phyloP scores from a whole-genome alignment of 176 grass and related monocot species.

The Eremochloa ophiuroides region DNA sequence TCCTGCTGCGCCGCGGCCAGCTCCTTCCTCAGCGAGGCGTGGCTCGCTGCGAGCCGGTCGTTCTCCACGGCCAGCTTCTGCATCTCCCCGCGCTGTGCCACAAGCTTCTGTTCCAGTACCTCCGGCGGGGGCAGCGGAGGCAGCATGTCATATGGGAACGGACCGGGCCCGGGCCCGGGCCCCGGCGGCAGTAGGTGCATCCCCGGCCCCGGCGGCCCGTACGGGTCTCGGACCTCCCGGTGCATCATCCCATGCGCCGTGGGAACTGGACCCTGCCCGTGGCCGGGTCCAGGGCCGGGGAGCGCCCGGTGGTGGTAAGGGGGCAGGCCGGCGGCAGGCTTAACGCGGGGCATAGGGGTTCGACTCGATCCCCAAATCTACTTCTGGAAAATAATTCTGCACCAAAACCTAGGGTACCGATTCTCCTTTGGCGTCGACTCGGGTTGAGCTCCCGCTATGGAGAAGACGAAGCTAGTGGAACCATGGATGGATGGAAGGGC shows the following conservation, averaged over 20 bases:
- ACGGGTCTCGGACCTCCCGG: slow-evolving; percentile 54
- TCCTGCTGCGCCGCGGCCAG: slow-evolving; percentile 73
- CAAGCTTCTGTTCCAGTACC: slow-evolving; percentile 86
- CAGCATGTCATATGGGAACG: slow-evolving; percentile 63
- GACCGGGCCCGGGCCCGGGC: slow-evolving; percentile 30
- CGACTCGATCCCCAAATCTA: neutral
- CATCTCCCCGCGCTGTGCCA: slow-evolving; percentile 61
- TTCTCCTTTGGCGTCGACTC: neutral
- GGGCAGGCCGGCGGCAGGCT: slow-evolving; percentile 30
- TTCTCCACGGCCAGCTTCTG: slow-evolving; percentile 84
- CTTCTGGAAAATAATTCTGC: neutral
- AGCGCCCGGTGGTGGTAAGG: slow-evolving; percentile 42
- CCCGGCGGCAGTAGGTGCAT: slow-evolving; percentile 45
- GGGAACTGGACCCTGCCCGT: slow-evolving; percentile 31
- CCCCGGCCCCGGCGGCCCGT: slow-evolving; percentile 37
- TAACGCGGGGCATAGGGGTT: slow-evolving; percentile 13
- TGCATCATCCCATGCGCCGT: slow-evolving; percentile 49
- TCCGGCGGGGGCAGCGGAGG: slow-evolving; percentile 45
- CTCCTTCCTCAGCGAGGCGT: slow-evolving; percentile 66
- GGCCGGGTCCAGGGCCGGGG: slow-evolving; percentile 32
- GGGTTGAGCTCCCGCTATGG: neutral
- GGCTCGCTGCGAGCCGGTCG: slow-evolving; percentile 53
- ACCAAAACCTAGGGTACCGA: neutral
- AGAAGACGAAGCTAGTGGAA: neutral
- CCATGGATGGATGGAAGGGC: neutral